Evolutionary conservation across 805 yeast genomes (phyloP).

Genomic region (Yarrowia osloensis): DNA sequence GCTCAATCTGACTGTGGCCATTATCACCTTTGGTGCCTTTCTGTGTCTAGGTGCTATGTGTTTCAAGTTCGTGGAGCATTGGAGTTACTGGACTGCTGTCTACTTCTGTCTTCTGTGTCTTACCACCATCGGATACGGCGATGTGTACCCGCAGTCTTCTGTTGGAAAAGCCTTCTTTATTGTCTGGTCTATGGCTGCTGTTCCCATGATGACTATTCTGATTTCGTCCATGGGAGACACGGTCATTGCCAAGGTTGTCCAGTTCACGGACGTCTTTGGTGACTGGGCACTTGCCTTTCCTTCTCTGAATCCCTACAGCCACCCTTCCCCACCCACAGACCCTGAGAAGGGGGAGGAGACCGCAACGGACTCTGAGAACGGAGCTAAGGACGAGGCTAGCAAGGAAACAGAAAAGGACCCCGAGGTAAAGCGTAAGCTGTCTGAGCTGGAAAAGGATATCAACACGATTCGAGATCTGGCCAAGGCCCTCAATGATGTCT

Average conservation of each 20-base stretch:
- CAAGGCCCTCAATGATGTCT: slow-evolving; percentile 15
- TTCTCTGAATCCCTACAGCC: background rate
- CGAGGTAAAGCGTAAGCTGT: background rate
- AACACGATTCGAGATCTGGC: background rate
- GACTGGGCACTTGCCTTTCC: slow-evolving; percentile 33
- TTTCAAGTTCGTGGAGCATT: slow-evolving; percentile 60
- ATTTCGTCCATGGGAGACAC: slow-evolving; percentile 73
- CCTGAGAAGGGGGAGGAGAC: slow-evolving; percentile 1
- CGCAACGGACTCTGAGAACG: background rate
- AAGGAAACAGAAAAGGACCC: background rate
- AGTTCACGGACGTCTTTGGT: slow-evolving; percentile 34
- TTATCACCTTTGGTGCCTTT: slow-evolving; percentile 52
- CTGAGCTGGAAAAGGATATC: slow-evolving; percentile 15
- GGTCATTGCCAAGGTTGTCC: slow-evolving; percentile 34
- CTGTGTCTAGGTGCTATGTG: slow-evolving; percentile 75
- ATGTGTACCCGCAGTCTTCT: slow-evolving; percentile 59
- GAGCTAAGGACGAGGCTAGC: background rate
- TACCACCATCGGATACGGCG: slow-evolving; percentile 85
- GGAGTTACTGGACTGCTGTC: slow-evolving; percentile 71
- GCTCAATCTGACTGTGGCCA: slow-evolving; percentile 42
- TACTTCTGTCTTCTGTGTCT: slow-evolving; percentile 77
- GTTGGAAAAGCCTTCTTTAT: slow-evolving; percentile 76
- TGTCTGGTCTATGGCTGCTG: slow-evolving; percentile 78
- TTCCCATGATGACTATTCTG: slow-evolving; percentile 83
- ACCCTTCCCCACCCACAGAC: background rate